phyloP scores from a whole-genome alignment of 2,329 filamentous ascomycete genomes.

The Lecanosticta acicola region DNA sequence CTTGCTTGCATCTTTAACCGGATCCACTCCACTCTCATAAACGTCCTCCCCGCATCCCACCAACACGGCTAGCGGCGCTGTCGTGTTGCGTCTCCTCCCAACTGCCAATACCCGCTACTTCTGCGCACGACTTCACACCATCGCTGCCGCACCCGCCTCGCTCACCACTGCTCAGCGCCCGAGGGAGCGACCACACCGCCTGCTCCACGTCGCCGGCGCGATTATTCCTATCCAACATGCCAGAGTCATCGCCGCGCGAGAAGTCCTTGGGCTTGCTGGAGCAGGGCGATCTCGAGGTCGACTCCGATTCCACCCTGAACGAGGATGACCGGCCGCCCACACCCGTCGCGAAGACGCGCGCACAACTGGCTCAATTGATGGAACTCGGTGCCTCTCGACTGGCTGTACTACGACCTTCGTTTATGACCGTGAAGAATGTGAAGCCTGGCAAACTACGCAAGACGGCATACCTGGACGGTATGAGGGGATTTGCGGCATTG shows the following conservation, averaged over 20 bases:
- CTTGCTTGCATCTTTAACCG: background rate
- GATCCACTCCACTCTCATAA: background rate
- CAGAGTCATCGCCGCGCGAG: background rate
- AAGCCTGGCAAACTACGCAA: slow-evolving; percentile 33
- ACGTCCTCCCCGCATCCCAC: background rate
- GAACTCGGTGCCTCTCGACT: slow-evolving; percentile 14
- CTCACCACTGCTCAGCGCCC: background rate
- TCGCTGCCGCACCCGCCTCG: background rate
- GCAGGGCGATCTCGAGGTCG: slow-evolving; percentile 19
- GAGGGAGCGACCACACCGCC: background rate
- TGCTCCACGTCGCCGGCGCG: background rate
- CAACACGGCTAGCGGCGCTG: background rate
- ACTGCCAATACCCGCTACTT: background rate
- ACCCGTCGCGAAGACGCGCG: slow-evolving; percentile 11
- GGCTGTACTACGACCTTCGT: slow-evolving; percentile 15
- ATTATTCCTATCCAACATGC: background rate
- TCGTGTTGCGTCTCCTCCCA: background rate
- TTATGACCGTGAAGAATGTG: slow-evolving; percentile 12
- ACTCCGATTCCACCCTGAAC: slow-evolving; percentile 17
- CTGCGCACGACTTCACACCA: background rate
- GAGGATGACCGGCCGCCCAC: slow-evolving; percentile 18
- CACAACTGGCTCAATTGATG: slow-evolving; percentile 10
- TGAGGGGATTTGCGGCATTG: slow-evolving; percentile 62
- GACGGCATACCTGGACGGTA: slow-evolving; percentile 60
- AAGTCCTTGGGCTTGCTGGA: slow-evolving; percentile 19